Evolutionary conservation across 2,329 filamentous ascomycete genomes (phyloP).

Genomic region (Penicillium decumbens): DNA sequence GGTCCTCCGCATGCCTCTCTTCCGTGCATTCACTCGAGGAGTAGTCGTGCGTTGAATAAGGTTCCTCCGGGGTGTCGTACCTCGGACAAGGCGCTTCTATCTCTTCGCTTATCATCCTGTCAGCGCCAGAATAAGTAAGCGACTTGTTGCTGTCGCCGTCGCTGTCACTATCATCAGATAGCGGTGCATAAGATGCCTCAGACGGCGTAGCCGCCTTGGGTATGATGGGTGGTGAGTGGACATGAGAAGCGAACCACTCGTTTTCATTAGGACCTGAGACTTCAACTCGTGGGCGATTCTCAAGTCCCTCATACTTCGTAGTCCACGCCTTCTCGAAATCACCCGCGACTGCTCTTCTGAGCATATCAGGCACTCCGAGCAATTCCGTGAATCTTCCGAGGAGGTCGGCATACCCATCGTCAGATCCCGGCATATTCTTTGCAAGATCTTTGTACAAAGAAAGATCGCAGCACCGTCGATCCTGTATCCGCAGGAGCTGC

Average conservation of each 20-base stretch:
- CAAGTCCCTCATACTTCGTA: neutral
- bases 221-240: neutral
- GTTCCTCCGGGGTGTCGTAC: neutral
- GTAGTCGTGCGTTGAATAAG: neutral
- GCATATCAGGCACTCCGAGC: neutral
- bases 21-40: neutral
- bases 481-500: conserved; percentile 22
- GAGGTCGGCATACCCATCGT: neutral
- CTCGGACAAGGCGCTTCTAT: neutral
- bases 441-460: conserved; percentile 16
- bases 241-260: neutral
- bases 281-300: neutral
- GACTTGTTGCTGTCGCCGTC: neutral
- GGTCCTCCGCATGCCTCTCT: neutral
- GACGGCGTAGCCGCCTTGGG: neutral
- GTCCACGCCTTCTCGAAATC: conserved; percentile 1
- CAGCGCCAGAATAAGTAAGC: neutral
- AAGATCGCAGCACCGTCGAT: neutral
- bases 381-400: neutral
- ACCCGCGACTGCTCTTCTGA: neutral
- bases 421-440: neutral
- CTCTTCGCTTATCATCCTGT: neutral
- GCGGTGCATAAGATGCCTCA: neutral
- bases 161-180: neutral
- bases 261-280: neutral